These are phyloP conservation scores for Apophysomyces trapeziformis DNA, from an alignment of 371 early-diverging fungal species.

Conservation along the genomic window DNA sequence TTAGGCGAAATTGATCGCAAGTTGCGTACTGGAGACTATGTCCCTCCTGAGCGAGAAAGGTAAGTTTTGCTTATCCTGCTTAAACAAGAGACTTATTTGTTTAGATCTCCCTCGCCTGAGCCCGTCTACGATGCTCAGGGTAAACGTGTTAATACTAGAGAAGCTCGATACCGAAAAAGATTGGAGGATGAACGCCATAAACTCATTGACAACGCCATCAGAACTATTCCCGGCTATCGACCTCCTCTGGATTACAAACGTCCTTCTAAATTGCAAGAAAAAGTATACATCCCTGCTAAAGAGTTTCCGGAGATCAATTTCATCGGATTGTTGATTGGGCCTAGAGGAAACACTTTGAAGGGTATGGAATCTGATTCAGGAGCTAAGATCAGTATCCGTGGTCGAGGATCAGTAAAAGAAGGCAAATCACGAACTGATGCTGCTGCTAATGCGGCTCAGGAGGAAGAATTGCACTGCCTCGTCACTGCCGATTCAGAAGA, in stretches of 20 bases:
- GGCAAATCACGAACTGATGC: slow-evolving; percentile 82
- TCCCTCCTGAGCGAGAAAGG: slow-evolving; percentile 79
- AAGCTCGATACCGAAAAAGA: slow-evolving; percentile 87
- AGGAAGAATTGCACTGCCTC: slow-evolving; percentile 94
- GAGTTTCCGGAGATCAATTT: slow-evolving; percentile 98
- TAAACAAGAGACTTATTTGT: background rate
- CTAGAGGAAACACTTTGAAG: slow-evolving; percentile 95
- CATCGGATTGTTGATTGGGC: slow-evolving; percentile 96
- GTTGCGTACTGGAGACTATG: slow-evolving; percentile 78
- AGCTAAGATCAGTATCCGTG: slow-evolving; percentile 96
- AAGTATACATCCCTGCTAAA: slow-evolving; percentile 94
- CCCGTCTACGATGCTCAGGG: slow-evolving; percentile 92
- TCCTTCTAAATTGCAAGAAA: slow-evolving; percentile 83
- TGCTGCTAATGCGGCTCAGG: slow-evolving; percentile 76
- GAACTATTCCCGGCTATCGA: slow-evolving; percentile 78
- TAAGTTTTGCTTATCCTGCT: slow-evolving; percentile 25
- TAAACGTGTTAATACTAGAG: slow-evolving; percentile 94
- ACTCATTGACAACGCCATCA: slow-evolving; percentile 82
- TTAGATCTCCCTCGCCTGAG: slow-evolving; percentile 92
- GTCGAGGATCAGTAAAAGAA: slow-evolving; percentile 96
- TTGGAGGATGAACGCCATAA: slow-evolving; percentile 93
- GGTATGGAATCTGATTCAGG: slow-evolving; percentile 94
- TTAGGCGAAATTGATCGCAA: slow-evolving; percentile 89
- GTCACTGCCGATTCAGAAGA: slow-evolving; percentile 91
- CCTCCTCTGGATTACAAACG: slow-evolving; percentile 93